A percentile compares a stretch with the other conserved stretches of the same genome.
These are phyloP conservation scores for Cardamine occulta DNA, from an alignment of 345 rosid species.

Conservation along the genomic window DNA sequence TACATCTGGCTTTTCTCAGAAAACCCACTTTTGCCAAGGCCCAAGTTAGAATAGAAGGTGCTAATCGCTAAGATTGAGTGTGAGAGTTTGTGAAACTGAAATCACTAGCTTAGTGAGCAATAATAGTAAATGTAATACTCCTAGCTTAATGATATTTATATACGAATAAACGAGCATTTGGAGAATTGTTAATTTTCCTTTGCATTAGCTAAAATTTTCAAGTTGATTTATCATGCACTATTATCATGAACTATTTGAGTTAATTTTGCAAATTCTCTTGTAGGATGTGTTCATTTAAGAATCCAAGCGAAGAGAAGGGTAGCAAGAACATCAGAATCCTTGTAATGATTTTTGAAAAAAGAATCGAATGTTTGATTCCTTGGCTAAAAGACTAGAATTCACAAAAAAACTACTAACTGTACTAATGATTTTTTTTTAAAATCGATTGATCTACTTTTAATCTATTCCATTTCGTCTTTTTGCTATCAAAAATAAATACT, in stretches of 20 bases:
- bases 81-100: not conserved
- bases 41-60: conserved; percentile 9
- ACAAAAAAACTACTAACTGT: not conserved
- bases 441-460: not conserved
- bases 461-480: no score
- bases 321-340: no score
- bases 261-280: not conserved
- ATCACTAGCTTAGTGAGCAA: not conserved
- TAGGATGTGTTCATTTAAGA: not conserved
- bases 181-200: not conserved
- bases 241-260: not conserved
- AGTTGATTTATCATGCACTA: not conserved
- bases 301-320: no score
- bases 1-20: not conserved
- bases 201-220: not conserved
- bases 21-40: conserved; percentile 15
- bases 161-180: not conserved
- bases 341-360: not conserved
- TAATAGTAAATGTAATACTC: not conserved
- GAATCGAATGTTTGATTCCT: not conserved
- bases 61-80: not conserved
- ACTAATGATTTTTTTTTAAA: no score
- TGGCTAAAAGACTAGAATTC: not conserved
- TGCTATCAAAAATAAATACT: no score
- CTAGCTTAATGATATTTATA: not conserved